Evolutionary conservation across 2,329 filamentous ascomycete genomes (phyloP).

Genomic region (Pestalotiopsis sp.): DNA sequence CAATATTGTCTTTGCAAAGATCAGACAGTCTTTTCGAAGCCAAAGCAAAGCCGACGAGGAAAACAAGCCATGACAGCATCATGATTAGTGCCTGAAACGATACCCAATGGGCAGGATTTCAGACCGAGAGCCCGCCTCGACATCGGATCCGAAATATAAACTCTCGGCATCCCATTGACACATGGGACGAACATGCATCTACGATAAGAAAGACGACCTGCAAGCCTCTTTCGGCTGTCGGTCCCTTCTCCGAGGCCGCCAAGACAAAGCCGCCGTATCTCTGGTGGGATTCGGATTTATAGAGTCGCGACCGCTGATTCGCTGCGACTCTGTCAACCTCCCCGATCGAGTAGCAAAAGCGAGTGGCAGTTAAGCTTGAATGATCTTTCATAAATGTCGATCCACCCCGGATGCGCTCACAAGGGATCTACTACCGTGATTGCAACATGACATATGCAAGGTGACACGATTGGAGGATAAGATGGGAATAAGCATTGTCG

Average conservation of each 20-base stretch:
- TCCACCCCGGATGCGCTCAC: neutral
- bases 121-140: neutral
- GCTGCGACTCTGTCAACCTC: neutral
- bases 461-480: neutral
- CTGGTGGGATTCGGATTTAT: neutral
- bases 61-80: too few relatives aligned
- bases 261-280: neutral
- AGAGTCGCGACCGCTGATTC: neutral
- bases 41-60: neutral
- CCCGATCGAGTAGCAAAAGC: neutral
- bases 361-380: neutral
- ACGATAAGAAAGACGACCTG: neutral
- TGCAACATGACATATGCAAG: neutral
- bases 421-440: neutral
- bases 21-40: neutral
- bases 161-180: neutral
- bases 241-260: neutral
- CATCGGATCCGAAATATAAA: neutral
- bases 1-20: conserved; percentile 17
- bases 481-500: neutral
- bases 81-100: too few relatives aligned
- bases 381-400: neutral
- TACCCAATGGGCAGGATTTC: neutral
- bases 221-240: neutral
- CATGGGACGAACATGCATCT: neutral